Evolutionary conservation across 2,329 filamentous ascomycete genomes (phyloP).

Genomic region (Epichloe festucae): DNA sequence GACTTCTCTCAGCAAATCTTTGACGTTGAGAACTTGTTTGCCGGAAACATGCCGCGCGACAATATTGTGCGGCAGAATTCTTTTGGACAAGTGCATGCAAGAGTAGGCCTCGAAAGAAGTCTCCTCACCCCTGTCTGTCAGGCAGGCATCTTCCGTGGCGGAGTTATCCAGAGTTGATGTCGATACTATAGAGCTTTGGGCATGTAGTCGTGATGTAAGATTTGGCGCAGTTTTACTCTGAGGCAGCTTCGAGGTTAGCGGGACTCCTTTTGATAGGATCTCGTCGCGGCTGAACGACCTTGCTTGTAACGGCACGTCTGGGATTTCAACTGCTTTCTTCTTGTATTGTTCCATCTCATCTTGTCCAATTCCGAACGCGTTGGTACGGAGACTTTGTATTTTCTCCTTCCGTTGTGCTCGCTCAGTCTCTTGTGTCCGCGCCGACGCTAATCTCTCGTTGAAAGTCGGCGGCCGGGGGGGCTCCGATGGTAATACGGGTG

Average conservation of each 20-base stretch:
- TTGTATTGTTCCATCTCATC: slow-evolving; percentile 49
- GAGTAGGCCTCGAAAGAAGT: slow-evolving; percentile 77
- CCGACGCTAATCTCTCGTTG: slow-evolving; percentile 72
- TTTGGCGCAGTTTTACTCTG: slow-evolving; percentile 32
- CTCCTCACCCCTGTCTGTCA: slow-evolving; percentile 14
- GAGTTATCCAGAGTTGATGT: background rate
- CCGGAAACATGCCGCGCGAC: slow-evolving; percentile 65
- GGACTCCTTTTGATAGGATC: slow-evolving; percentile 28
- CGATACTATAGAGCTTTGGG: slow-evolving; percentile 9
- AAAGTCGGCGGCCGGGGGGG: slow-evolving; percentile 46
- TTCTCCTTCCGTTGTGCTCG: slow-evolving; percentile 37
- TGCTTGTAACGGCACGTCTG: slow-evolving; percentile 32
- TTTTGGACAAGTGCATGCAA: slow-evolving; percentile 66
- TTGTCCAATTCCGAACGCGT: slow-evolving; percentile 42
- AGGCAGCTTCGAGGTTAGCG: slow-evolving; percentile 17
- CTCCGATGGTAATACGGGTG: slow-evolving; percentile 13
- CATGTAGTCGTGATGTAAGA: slow-evolving; percentile 9
- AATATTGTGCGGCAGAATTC: slow-evolving; percentile 69
- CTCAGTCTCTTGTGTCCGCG: slow-evolving; percentile 41
- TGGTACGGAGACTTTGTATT: slow-evolving; percentile 40
- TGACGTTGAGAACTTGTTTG: slow-evolving; percentile 66
- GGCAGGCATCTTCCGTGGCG: slow-evolving; percentile 6
- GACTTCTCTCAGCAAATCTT: slow-evolving; percentile 67
- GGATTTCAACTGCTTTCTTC: slow-evolving; percentile 39
- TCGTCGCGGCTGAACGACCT: slow-evolving; percentile 52